Evolutionary conservation across 805 yeast species (phyloP), one percentile per base, ranked within the genome.

Genomic region (Pichia cabralensis): DNA sequence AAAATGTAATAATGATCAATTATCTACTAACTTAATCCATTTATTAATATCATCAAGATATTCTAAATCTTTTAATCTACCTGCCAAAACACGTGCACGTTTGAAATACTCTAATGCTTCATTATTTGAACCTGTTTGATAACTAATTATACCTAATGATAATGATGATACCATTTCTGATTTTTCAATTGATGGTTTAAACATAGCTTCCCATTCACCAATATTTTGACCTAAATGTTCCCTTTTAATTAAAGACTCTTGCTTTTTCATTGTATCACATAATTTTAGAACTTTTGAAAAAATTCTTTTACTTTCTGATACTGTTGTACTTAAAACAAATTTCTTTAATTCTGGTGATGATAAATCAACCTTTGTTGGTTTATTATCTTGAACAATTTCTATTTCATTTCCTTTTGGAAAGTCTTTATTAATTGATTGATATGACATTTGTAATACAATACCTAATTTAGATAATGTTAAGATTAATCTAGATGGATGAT

Each of bases 91-190:
- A 30, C 31, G 36, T 4, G 50, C 50, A 15, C 45, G 31, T 15
- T 34, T 39, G 11, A 45, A 43, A 34, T 41, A 34, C 15, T 27
- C 28, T 20, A 46, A 34, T 2, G 50, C 41, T 3, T 37, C 35
- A 10, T 15, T 22, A 9, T 9, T 6, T 5, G 37, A 18, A n/a
- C 42, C 42, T 12, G 24, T 24, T 26, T 38, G 43, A 16, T 31
- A 35, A 20, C 34, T 36, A 8, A 46, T 36, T 18, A 41, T 25
- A 9, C 49, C 50, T 12, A 46, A 27, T 2, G 47, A 46, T 8
- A 38, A 37, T 21, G 48, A 22, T 3, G 50, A 40, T n/a, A 46
- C 48, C 48, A 46, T 45, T 29, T 41, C 48, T n/a, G 46, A 34
- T 21, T 35, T 38, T n/a, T 43, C 46, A 12, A 43, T 30, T 3